Percentiles rank a stretch among this genome's conserved stretches.
Conservation (phyloP, 106 monocot genomes). For the Dendrobium officinale region DNA sequence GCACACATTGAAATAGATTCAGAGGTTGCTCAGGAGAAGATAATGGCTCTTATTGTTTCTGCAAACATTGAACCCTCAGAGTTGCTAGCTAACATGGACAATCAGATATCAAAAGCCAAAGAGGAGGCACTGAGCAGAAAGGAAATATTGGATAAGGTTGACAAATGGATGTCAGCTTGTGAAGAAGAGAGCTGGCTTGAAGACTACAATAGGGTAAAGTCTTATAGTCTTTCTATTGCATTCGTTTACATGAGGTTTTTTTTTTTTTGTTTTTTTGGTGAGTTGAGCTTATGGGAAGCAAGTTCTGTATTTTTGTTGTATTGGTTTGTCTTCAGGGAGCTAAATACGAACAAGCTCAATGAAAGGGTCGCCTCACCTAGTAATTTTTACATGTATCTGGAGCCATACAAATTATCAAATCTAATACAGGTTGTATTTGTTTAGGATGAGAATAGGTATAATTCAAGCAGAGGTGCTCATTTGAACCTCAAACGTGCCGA, state of each 20-base stretch:
- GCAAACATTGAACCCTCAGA: slow-evolving; percentile 86
- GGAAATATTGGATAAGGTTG: slow-evolving; percentile 96
- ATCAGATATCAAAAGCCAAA: slow-evolving; percentile 78
- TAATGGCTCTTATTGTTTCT: slow-evolving; percentile 64
- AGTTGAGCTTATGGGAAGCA: neutral
- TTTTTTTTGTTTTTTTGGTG: neutral
- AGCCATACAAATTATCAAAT: neutral
- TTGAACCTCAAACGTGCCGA: slow-evolving; percentile 76
- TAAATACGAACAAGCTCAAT: neutral
- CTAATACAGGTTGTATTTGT: slow-evolving; percentile 1
- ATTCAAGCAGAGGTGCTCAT: slow-evolving; percentile 73
- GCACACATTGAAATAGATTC: slow-evolving; percentile 88
- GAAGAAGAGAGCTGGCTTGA: slow-evolving; percentile 99
- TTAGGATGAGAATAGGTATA: slow-evolving; percentile 83
- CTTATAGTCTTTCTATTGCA: neutral
- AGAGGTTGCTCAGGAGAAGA: slow-evolving; percentile 59
- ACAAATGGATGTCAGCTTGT: slow-evolving; percentile 97
- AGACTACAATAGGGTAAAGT: slow-evolving; percentile 78
- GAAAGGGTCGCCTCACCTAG: neutral
- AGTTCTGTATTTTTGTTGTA: neutral
- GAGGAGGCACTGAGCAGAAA: slow-evolving; percentile 90
- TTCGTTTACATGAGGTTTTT: neutral
- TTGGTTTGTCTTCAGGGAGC: no score
- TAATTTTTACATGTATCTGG: neutral
- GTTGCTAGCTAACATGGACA: slow-evolving; percentile 87